Percentiles rank a stretch among this genome's conserved stretches.
Evolutionary conservation across 805 yeast species (phyloP).

Genomic region (Sugiyamaella boreocaroliniensis): DNA sequence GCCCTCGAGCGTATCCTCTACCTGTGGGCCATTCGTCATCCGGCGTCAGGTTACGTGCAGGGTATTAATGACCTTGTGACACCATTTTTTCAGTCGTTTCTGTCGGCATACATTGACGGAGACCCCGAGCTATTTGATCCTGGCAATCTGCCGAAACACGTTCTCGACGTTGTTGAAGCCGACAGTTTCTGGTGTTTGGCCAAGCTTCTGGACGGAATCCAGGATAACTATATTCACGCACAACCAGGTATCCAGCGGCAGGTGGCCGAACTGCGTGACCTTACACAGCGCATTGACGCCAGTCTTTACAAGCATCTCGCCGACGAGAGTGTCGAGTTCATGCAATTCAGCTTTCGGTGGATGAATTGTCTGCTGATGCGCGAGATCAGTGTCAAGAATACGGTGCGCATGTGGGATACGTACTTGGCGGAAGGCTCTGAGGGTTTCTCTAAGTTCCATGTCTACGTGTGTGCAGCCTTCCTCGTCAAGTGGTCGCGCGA

Average conservation of each 20-base stretch:
- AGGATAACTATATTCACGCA: conserved; percentile 94
- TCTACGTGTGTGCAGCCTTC: conserved; percentile 96
- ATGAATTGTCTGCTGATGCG: conserved; percentile 97
- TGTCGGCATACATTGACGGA: conserved; percentile 55
- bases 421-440: conserved; percentile 51
- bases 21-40: conserved; percentile 94
- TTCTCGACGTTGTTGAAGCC: conserved; percentile 72
- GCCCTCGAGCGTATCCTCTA: conserved; percentile 76
- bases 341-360: conserved; percentile 96
- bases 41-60: conserved; percentile 96
- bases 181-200: conserved; percentile 97
- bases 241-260: conserved; percentile 96
- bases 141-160: conserved; percentile 47
- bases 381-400: conserved; percentile 69
- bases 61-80: conserved; percentile 93
- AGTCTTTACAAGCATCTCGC: conserved; percentile 69
- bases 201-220: conserved; percentile 84
- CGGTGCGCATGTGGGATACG: conserved; percentile 97
- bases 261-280: conserved; percentile 68
- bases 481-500: conserved; percentile 78
- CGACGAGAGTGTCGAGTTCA: conserved; percentile 80
- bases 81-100: conserved; percentile 84
- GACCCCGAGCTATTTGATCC: conserved; percentile 59
- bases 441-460: conserved; percentile 88
- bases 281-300: conserved; percentile 74